phyloP scores from a whole-genome alignment of 257 asterid species.

The Gentiana macrophylla region DNA sequence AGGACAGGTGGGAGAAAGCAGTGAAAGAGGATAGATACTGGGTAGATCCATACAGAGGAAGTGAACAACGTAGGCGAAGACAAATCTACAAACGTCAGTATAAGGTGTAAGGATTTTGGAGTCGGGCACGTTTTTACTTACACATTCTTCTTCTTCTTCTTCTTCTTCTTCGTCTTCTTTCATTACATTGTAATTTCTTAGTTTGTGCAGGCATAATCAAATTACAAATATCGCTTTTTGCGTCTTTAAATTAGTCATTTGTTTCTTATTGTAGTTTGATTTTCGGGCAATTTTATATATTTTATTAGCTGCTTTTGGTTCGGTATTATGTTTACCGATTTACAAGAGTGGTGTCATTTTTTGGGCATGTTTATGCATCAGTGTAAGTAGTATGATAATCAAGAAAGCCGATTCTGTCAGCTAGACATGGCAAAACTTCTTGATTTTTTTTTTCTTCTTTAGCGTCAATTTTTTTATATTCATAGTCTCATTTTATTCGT shows the following conservation, averaged over 20 bases:
- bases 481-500: too few relatives aligned
- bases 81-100: conserved; percentile 21
- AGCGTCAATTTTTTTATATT: too few relatives aligned
- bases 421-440: too few relatives aligned
- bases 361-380: too few relatives aligned
- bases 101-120: conserved; percentile 10
- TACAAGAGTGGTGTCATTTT: background rate
- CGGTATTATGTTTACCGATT: background rate
- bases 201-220: conserved; percentile 5
- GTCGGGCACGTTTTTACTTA: too few relatives aligned
- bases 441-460: too few relatives aligned
- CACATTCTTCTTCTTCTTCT: background rate
- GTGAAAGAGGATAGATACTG: conserved; percentile 52
- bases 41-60: conserved; percentile 57
- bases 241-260: conserved; percentile 2
- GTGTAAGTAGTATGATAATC: too few relatives aligned
- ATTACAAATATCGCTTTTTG: conserved; percentile 15
- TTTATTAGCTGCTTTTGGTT: background rate
- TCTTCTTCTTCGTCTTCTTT: background rate
- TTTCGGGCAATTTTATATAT: background rate
- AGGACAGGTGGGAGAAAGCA: conserved; percentile 77
- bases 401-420: too few relatives aligned
- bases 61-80: conserved; percentile 14
- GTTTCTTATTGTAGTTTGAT: background rate
- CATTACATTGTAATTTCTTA: conserved; percentile 15